Percentiles rank a stretch among this genome's conserved stretches.
Conservation (phyloP, 306 rosid genomes). For the Cucumis hystrix region DNA sequence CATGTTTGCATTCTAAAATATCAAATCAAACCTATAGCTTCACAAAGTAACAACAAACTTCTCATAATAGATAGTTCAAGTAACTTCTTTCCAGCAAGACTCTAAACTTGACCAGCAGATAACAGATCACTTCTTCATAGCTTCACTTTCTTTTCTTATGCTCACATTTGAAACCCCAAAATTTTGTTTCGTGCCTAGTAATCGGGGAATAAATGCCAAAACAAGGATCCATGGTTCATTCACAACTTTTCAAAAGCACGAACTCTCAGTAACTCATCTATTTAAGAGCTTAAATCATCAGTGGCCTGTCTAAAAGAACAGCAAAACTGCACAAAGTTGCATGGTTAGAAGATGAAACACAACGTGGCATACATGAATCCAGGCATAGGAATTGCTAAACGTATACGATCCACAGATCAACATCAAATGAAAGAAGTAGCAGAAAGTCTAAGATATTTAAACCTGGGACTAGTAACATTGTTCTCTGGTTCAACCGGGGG, state of each 20-base stretch:
- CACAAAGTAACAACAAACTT: not conserved
- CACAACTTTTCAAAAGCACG: not conserved
- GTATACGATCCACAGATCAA: not conserved
- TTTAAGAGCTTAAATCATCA: not conserved
- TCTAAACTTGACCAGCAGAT: not conserved
- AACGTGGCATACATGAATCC: not conserved
- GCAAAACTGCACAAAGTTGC: not conserved
- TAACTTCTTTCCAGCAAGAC: not conserved
- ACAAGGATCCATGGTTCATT: not conserved
- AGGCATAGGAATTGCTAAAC: not conserved
- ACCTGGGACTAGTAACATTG: slow-evolving; percentile 53
- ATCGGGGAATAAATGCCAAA: not conserved
- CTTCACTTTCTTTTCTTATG: not conserved
- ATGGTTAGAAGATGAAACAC: not conserved
- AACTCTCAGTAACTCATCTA: not conserved
- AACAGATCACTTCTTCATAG: not conserved
- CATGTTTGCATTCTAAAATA: not conserved
- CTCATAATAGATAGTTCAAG: not conserved
- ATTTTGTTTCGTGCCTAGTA: not conserved
- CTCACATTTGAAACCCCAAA: not conserved
- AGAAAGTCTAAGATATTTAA: not conserved
- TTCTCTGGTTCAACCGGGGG: slow-evolving; percentile 27
- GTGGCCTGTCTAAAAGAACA: not conserved
- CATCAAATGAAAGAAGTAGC: not conserved
- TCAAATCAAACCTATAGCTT: not conserved